Base-by-base conservation (phyloP, 2,329 filamentous ascomycete genomes). In the Phaeosphaeria sp. region DNA sequence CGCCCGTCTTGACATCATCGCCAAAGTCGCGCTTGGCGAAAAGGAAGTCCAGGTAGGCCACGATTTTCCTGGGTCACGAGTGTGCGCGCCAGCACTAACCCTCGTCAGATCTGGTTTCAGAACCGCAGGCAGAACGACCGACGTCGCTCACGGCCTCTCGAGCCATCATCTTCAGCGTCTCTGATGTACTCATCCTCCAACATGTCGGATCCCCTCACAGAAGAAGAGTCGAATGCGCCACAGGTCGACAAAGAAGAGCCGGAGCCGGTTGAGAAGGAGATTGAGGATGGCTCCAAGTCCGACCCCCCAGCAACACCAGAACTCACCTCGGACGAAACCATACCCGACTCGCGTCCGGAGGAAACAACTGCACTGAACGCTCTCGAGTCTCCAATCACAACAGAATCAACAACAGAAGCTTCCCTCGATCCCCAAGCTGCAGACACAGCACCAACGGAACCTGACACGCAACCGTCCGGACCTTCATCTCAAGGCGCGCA, bases 41-140 rank as follows among this genome's bases (percentile, higher is more conserved):
- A 97, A 97, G 78, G 93, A 97, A 82, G 92, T 97, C 39, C 94
- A 97, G 88, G 94, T 97, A 81, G 78, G 89, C 78, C 56, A 46
- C 52, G 50, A 62, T 46, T 60, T 56, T 58, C 39, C 52, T 60
- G 25, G 23, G 69, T 73, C 69, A 69, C 67, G 58, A 61, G 62
- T 58, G 59, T 49, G 63, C 63, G 73, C 50, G 63, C 61, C 57
- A 60, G 66, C 65, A 66, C 69, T 77, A 72, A 79, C 56, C 44
- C 57, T 50, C 39, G 46, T 44, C 66, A 97, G 94, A 97, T 97
- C 69, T 98, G 94, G 94, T 97, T 97, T 79, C 94, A 97, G 73
- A 97, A 97, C 47, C 58, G 61, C 53, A 54, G 62, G 27, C 94
- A 98, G 77, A 97, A 96, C 78, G 92, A 96, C 76, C 87, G 94